Base-by-base conservation (phyloP, 331 rosid genomes). In the Acacia concinna region DNA sequence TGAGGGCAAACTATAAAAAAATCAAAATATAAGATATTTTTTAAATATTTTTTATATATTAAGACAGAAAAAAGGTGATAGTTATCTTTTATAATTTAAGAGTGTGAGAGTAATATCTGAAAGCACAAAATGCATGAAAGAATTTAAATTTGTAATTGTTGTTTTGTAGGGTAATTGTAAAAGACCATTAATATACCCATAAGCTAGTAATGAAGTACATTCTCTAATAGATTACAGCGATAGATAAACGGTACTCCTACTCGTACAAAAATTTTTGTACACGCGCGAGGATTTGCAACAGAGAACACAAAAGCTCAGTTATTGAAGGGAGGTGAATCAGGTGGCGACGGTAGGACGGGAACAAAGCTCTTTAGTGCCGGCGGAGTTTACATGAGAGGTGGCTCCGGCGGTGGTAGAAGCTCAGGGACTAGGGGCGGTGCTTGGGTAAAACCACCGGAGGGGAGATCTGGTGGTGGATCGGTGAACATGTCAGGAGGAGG, bases 381-480 rank as follows among this genome's bases (percentile, higher is more conserved):
- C 11, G 11, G 41, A 37, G 10, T 37, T 37, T 37, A 37, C 11
- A 37, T 37, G 41, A 37, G 41, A 37, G 41, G 41, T 37, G 41
- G 11, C 11, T 7, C 40, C 41, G 41, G 41, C 25, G 79, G 84
- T 25, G 88, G 90, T 4, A 81, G 40, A 67, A 80, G 80, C 12
- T 44, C 31, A 1, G 96, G 90, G 35, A 84, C 86, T 4, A 83
- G 75, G 34, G 90, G 94, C 21, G 85, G 81, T 14, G 78, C 70
- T 25, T 37, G 79, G 60, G 84, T 14, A 73, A 75, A 72, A 38
- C 17, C 56, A 41, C 68, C 81, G 6, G 86, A 76, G 18, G 40
- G 30, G 25, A 83, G 17, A 63, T 31, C 68, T 5, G 49, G 72
- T 4, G 51, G 82, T 15, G 87, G 79, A 2, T 72, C 47, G 7